Evolutionary conservation across 805 yeast genomes (phyloP).

Genomic region (Ogataea angusta): DNA sequence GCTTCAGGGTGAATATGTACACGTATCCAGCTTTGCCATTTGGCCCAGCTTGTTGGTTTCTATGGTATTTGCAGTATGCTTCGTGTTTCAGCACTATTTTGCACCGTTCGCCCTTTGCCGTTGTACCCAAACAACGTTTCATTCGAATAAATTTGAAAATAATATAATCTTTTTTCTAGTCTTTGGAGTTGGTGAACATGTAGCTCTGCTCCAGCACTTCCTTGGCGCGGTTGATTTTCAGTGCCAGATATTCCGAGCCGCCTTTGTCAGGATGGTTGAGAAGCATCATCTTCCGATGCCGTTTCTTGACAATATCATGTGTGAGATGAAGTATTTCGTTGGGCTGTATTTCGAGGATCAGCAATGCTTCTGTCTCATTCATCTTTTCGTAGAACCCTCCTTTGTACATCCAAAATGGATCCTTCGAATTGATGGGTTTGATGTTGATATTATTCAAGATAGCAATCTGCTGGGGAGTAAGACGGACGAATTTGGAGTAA

Average conservation of each 20-base stretch:
- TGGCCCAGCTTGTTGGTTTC: constrained; percentile 19
- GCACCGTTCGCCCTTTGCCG: constrained; percentile 40
- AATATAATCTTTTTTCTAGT: constrained; percentile 6
- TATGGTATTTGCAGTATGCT: constrained; percentile 36
- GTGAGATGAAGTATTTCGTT: constrained; percentile 51
- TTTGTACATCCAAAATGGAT: constrained; percentile 36
- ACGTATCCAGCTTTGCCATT: constrained; percentile 37
- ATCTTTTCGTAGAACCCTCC: constrained; percentile 67
- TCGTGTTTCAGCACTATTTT: constrained; percentile 27
- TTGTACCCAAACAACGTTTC: constrained; percentile 41
- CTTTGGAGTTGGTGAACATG: constrained; percentile 30
- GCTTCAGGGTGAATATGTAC: constrained; percentile 47
- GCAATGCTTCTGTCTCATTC: constrained; percentile 69
- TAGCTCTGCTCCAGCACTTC: constrained; percentile 68
- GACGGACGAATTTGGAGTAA: constrained; percentile 25
- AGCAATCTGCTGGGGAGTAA: constrained; percentile 39
- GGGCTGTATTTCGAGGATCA: constrained; percentile 57
- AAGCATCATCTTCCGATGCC: constrained; percentile 75
- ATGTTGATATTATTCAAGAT: constrained; percentile 35
- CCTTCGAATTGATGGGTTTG: constrained; percentile 10
- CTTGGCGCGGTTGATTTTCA: constrained; percentile 85
- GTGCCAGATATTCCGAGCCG: constrained; percentile 77
- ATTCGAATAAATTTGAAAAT: constrained; percentile 10
- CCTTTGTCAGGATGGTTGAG: constrained; percentile 88
- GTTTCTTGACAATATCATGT: constrained; percentile 53